phyloP scores from a whole-genome alignment of 176 grass and related monocot species.

The Pharus latifolius region DNA sequence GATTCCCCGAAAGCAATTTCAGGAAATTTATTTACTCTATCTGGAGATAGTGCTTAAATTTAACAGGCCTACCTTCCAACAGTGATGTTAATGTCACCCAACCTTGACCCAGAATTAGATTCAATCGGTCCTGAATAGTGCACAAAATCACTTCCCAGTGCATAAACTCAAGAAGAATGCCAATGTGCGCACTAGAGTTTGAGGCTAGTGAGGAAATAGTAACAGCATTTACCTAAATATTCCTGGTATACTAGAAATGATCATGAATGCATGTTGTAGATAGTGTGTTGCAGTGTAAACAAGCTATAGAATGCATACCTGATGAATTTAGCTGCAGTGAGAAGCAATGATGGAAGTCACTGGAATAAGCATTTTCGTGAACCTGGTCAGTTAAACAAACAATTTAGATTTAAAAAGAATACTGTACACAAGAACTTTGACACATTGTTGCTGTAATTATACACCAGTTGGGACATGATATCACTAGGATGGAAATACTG shows the following conservation, averaged over 20 bases:
- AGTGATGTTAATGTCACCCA: slow-evolving; percentile 65
- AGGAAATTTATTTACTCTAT: background rate
- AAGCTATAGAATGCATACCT: slow-evolving; percentile 29
- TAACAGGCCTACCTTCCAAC: slow-evolving; percentile 58
- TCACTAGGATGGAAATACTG: background rate
- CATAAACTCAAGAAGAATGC: background rate
- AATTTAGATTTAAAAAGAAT: background rate
- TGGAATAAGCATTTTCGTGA: slow-evolving; percentile 90
- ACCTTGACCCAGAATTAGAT: slow-evolving; percentile 39
- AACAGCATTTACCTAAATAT: background rate
- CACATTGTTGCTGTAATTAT: background rate
- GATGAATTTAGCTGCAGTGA: slow-evolving; percentile 55
- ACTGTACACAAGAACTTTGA: background rate
- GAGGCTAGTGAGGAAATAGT: background rate
- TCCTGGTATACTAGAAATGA: background rate
- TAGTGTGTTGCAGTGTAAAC: background rate
- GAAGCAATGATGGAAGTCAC: slow-evolving; percentile 94
- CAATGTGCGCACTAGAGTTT: background rate
- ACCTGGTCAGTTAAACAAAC: slow-evolving; percentile 42
- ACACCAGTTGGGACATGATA: background rate
- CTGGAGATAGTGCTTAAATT: slow-evolving; percentile 6
- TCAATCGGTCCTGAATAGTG: slow-evolving; percentile 44
- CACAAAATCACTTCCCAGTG: slow-evolving; percentile 11
- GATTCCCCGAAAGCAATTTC: slow-evolving; percentile 12
- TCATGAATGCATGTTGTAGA: background rate